These are phyloP conservation scores for Coemansia reversa DNA, from an alignment of 192 early-diverging fungal genomes.

Conservation along the genomic window DNA sequence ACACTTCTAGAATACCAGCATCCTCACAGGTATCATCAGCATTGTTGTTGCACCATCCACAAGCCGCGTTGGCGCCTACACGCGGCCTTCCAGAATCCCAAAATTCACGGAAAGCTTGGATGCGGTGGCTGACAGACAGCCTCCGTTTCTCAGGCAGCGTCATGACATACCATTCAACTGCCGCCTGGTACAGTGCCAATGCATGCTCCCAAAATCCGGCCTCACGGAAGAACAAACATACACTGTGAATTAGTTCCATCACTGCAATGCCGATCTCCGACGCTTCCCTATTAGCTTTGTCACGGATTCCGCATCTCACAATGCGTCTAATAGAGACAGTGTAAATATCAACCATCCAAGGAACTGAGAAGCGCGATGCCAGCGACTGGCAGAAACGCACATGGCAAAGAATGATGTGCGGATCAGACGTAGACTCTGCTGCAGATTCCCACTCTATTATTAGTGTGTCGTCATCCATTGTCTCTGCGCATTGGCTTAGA, in stretches of 20 bases:
- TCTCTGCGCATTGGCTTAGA: constrained; percentile 16
- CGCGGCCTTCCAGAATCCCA: constrained; percentile 35
- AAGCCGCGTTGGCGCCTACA: constrained; percentile 18
- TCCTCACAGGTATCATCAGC: too few species aligned
- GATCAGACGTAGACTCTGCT: constrained; percentile 6
- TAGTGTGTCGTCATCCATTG: constrained; percentile 15
- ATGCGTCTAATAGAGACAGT: constrained; percentile 12
- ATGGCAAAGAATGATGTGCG: constrained; percentile 11
- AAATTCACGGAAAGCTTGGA: constrained; percentile 23
- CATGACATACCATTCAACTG: constrained; percentile 38
- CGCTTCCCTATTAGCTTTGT: not conserved
- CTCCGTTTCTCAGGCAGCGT: not conserved
- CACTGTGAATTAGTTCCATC: constrained; percentile 23
- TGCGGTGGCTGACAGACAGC: constrained; percentile 14
- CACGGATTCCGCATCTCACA: constrained; percentile 4
- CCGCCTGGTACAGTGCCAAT: constrained; percentile 25
- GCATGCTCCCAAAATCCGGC: constrained; percentile 30
- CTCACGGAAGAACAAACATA: constrained; percentile 26
- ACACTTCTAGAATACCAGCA: too few species aligned
- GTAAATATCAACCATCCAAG: constrained; percentile 16
- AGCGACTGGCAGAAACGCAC: constrained; percentile 21
- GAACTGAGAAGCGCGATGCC: constrained; percentile 15
- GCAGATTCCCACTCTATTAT: constrained; percentile 19
- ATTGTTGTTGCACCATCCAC: constrained; percentile 15
- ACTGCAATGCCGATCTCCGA: constrained; percentile 7